phyloP scores from a whole-genome alignment of 108 stramenopile genomes.

The Nitzschia inconspicua region DNA sequence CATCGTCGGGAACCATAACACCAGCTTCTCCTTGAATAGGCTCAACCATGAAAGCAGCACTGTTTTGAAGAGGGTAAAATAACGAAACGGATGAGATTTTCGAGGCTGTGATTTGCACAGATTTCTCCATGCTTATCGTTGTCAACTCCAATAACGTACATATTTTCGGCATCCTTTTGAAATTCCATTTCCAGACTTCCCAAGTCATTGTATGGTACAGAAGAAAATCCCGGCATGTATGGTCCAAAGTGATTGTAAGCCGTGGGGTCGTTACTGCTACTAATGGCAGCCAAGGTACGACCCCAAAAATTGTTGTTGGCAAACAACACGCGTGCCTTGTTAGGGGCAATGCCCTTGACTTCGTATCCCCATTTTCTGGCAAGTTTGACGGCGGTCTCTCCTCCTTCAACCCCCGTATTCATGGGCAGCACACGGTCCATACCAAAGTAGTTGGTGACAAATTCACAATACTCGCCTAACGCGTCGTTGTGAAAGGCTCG shows the following conservation, averaged over 20 bases:
- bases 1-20: constrained; percentile 96
- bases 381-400: constrained; percentile 97
- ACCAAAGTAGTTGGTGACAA: constrained; percentile 86
- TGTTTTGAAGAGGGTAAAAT: constrained; percentile 36
- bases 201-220: constrained; percentile 88
- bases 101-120: background rate
- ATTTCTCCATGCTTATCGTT: background rate
- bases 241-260: constrained; percentile 93
- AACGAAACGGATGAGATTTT: background rate
- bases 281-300: constrained; percentile 98
- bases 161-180: constrained; percentile 62
- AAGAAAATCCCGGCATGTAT: constrained; percentile 93
- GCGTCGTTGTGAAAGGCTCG: constrained; percentile 98
- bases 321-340: constrained; percentile 90
- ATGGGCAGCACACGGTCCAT: constrained; percentile 98
- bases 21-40: constrained; percentile 99
- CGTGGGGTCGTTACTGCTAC: constrained; percentile 91
- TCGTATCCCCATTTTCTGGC: constrained; percentile 93
- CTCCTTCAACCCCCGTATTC: constrained; percentile 99
- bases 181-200: constrained; percentile 83
- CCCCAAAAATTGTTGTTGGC: constrained; percentile 99
- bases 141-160: constrained; percentile 9
- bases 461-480: constrained; percentile 92
- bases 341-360: constrained; percentile 90
- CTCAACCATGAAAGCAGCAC: constrained; percentile 99